Evolutionary conservation across 768 basidiomycete species (phyloP).

Genomic region (Coprinellus micaceus): DNA sequence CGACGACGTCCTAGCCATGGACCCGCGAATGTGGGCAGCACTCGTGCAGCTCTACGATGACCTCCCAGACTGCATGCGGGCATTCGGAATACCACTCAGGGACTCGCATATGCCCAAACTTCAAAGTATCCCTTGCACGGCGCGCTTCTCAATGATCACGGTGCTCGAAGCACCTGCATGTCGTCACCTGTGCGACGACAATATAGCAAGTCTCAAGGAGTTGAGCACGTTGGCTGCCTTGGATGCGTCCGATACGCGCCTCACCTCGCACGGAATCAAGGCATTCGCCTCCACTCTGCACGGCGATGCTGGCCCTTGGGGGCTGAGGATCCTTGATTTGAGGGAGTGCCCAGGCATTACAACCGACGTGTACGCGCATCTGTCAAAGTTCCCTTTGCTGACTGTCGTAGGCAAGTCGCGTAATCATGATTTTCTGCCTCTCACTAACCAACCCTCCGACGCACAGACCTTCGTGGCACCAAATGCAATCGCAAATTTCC

Average conservation of each 20-base stretch:
- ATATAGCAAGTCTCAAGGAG: slow-evolving; percentile 43
- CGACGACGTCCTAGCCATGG: slow-evolving; percentile 27
- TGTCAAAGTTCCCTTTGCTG: slow-evolving; percentile 54
- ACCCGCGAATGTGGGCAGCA: slow-evolving; percentile 61
- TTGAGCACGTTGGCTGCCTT: slow-evolving; percentile 58
- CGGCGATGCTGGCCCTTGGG: slow-evolving; percentile 44
- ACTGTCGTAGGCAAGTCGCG: slow-evolving; percentile 53
- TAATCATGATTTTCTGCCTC: slow-evolving; percentile 2
- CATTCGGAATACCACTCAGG: slow-evolving; percentile 48
- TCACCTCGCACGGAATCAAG: slow-evolving; percentile 52
- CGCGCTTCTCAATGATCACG: slow-evolving; percentile 61
- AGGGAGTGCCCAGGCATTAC: slow-evolving; percentile 50
- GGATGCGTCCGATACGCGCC: slow-evolving; percentile 53
- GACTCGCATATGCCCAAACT: slow-evolving; percentile 54
- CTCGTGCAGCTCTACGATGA: slow-evolving; percentile 56
- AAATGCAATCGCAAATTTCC: slow-evolving; percentile 28
- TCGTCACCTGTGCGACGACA: slow-evolving; percentile 53
- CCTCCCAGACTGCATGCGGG: slow-evolving; percentile 42
- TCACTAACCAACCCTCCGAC: slow-evolving; percentile 12
- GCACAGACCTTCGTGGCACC: slow-evolving; percentile 49
- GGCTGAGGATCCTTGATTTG: slow-evolving; percentile 55
- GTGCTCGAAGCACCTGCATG: slow-evolving; percentile 58
- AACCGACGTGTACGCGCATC: slow-evolving; percentile 35
- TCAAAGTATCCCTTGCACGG: slow-evolving; percentile 51
- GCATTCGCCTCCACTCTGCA: slow-evolving; percentile 48